Conservation (phyloP, 805 yeast species). For the Candida vaughaniae region DNA sequence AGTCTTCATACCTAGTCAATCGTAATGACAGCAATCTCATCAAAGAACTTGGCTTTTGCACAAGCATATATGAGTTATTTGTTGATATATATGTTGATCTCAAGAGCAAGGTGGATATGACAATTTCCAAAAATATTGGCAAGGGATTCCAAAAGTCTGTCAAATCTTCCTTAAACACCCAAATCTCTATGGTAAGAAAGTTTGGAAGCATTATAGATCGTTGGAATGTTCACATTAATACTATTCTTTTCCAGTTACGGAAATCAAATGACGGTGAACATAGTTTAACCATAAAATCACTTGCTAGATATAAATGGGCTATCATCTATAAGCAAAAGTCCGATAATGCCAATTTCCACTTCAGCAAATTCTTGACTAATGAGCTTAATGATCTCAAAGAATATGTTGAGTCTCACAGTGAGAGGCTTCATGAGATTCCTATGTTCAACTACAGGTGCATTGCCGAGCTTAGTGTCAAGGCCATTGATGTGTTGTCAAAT, state of each 20-base stretch:
- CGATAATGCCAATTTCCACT: constrained; percentile 29
- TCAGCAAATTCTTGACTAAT: constrained; percentile 24
- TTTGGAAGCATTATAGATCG: constrained; percentile 43
- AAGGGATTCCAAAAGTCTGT: constrained; percentile 18
- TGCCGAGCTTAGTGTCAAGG: constrained; percentile 50
- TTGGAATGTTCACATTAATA: constrained; percentile 40
- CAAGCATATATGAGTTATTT: constrained; percentile 47
- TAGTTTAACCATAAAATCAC: not conserved
- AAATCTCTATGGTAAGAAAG: constrained; percentile 37
- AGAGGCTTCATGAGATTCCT: constrained; percentile 26
- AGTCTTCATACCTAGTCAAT: constrained; percentile 2
- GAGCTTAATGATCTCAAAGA: constrained; percentile 20
- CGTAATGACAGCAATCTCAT: not conserved
- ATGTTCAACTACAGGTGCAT: constrained; percentile 62
- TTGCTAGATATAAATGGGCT: constrained; percentile 32
- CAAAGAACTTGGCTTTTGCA: constrained; percentile 22
- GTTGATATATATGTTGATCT: constrained; percentile 40
- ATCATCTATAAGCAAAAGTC: constrained; percentile 25
- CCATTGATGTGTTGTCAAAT: constrained; percentile 61
- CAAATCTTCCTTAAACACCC: constrained; percentile 29
- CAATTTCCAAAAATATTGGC: constrained; percentile 18
- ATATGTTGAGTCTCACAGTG: constrained; percentile 5
- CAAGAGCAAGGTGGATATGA: constrained; percentile 24
- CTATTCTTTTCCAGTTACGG: not conserved
- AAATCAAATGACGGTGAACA: not conserved